phyloP scores from a whole-genome alignment of 768 basidiomycete species.

The Pulveroboletus ravenelii region DNA sequence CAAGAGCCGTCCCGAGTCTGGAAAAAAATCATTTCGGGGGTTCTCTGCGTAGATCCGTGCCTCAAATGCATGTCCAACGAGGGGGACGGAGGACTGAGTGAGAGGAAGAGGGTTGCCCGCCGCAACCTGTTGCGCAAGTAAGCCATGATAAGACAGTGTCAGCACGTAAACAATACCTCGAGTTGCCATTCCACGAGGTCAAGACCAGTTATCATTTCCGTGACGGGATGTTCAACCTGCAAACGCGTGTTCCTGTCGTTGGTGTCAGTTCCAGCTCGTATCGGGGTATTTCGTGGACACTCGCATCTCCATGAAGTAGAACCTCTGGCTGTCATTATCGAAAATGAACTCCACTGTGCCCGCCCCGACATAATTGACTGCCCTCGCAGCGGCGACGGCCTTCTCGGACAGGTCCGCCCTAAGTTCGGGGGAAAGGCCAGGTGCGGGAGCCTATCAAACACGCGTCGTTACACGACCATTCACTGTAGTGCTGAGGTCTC shows the following conservation, averaged over 20 bases:
- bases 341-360: conserved; percentile 98
- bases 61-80: conserved; percentile 91
- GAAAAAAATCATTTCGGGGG: conserved; percentile 88
- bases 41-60: conserved; percentile 95
- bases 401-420: conserved; percentile 79
- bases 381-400: conserved; percentile 88
- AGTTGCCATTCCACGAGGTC: conserved; percentile 97
- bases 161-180: conserved; percentile 42
- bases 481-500: background rate
- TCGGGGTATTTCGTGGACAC: conserved; percentile 17
- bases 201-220: conserved; percentile 91
- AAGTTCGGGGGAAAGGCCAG: conserved; percentile 74
- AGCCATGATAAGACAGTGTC: background rate
- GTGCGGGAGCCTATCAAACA: conserved; percentile 72
- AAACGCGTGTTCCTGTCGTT: conserved; percentile 69
- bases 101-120: conserved; percentile 84
- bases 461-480: background rate
- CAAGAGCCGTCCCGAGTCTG: conserved; percentile 79
- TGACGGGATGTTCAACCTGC: conserved; percentile 90
- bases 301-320: conserved; percentile 96
- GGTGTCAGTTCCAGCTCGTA: background rate
- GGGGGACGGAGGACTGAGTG: conserved; percentile 70
- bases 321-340: conserved; percentile 80
- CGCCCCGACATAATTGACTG: conserved; percentile 87
- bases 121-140: conserved; percentile 53